A percentile compares a stretch with the other conserved stretches of the same genome.
phyloP scores from a whole-genome alignment of 1,284 basidiomycete species.

The Earliella scabrosa region DNA sequence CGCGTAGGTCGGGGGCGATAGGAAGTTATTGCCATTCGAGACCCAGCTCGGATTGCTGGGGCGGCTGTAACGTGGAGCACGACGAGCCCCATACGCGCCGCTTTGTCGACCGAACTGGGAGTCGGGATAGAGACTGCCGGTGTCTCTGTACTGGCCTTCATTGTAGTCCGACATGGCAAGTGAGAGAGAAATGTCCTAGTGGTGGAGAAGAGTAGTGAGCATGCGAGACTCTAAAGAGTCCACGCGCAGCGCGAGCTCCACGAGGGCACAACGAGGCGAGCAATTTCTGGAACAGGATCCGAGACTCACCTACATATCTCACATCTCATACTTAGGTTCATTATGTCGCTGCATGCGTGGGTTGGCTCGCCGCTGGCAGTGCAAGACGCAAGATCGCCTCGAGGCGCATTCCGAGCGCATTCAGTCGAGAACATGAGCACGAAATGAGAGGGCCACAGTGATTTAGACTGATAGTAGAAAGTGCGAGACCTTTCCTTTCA shows the following conservation, averaged over 20 bases:
- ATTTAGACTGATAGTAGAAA: too few relatives aligned
- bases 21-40: slow-evolving; percentile 18
- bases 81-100: slow-evolving; percentile 12
- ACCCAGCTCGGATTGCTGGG: slow-evolving; percentile 26
- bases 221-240: not conserved
- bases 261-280: slow-evolving; percentile 27
- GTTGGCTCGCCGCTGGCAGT: too few relatives aligned
- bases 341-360: too few relatives aligned
- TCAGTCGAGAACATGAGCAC: too few relatives aligned
- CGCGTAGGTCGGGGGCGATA: slow-evolving; percentile 8
- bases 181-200: slow-evolving; percentile 10
- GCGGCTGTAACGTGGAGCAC: slow-evolving; percentile 19
- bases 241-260: slow-evolving; percentile 12
- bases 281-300: not conserved
- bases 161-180: slow-evolving; percentile 22
- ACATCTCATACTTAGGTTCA: not conserved
- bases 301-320: not conserved
- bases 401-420: too few relatives aligned
- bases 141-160: slow-evolving; percentile 14
- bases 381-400: too few relatives aligned
- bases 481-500: too few relatives aligned
- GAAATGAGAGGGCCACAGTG: too few relatives aligned
- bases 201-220: not conserved
- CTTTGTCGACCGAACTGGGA: slow-evolving; percentile 13
- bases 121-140: slow-evolving; percentile 20